Conservation (phyloP, 192 early-diverging fungal genomes). For the Mortierella hygrophila region DNA sequence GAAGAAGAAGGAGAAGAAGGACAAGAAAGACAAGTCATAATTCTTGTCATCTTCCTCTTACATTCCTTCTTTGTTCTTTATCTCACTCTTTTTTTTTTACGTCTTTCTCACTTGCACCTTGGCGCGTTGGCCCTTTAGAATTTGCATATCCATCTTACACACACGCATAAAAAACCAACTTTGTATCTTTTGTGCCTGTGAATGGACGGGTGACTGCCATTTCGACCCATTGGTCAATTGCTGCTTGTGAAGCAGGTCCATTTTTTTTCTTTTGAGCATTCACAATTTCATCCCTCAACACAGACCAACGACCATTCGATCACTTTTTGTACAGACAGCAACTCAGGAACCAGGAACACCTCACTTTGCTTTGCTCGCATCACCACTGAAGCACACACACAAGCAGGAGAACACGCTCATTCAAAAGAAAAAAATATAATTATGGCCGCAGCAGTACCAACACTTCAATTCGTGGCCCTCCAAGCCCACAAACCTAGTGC, state of each 20-base stretch:
- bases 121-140: background rate
- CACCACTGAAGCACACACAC: background rate
- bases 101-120: background rate
- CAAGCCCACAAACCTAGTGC: slow-evolving; percentile 30
- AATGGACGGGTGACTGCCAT: background rate
- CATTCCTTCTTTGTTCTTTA: too few relatives aligned
- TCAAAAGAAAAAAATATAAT: background rate
- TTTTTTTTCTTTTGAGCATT: background rate
- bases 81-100: background rate
- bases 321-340: background rate
- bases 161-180: background rate
- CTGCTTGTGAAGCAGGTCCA: too few relatives aligned
- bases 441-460: slow-evolving; percentile 17
- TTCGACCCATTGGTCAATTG: background rate
- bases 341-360: background rate
- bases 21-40: slow-evolving; percentile 14
- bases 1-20: slow-evolving; percentile 20
- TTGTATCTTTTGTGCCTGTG: background rate
- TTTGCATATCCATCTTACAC: background rate
- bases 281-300: background rate
- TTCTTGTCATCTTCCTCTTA: background rate
- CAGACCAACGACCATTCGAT: background rate
- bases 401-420: background rate
- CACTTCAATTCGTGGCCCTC: slow-evolving; percentile 41
- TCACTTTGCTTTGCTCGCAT: background rate